A percentile compares a stretch with the other conserved stretches of the same genome.
Conservation (phyloP, 2,329 filamentous ascomycete genomes). For the Elsinoe perseae region DNA sequence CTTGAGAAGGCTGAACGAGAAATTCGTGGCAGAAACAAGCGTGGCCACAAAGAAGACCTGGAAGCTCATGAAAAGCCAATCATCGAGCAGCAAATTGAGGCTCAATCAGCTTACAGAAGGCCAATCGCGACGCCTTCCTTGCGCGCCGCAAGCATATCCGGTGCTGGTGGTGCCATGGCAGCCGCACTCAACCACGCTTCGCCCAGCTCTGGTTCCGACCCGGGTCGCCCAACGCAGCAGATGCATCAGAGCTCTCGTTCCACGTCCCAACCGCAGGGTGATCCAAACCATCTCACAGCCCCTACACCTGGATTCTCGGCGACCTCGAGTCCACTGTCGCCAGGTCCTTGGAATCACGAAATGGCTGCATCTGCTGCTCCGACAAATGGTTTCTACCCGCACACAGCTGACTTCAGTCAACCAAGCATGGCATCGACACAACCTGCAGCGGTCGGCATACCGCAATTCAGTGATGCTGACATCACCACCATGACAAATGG, state of each 20-base stretch:
- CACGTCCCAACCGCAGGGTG: slow-evolving; percentile 16
- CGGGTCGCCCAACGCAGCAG: slow-evolving; percentile 17
- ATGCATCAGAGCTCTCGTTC: slow-evolving; percentile 19
- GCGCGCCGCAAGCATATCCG: slow-evolving; percentile 23
- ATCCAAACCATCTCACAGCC: neutral
- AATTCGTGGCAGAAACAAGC: slow-evolving; percentile 68
- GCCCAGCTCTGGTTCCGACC: slow-evolving; percentile 17
- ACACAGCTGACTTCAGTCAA: neutral
- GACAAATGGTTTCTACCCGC: slow-evolving; percentile 14
- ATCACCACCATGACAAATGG: slow-evolving; percentile 24
- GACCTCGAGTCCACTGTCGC: slow-evolving; percentile 5
- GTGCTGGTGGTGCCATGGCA: slow-evolving; percentile 20
- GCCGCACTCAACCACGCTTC: neutral
- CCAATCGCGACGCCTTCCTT: slow-evolving; percentile 28
- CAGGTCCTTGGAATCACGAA: slow-evolving; percentile 6
- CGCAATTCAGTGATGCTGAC: slow-evolving; percentile 12
- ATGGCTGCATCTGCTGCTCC: neutral
- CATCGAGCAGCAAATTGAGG: slow-evolving; percentile 32
- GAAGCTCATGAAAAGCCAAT: slow-evolving; percentile 22
- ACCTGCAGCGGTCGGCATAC: neutral
- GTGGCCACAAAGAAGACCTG: slow-evolving; percentile 35
- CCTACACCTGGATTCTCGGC: neutral
- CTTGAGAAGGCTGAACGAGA: slow-evolving; percentile 89
- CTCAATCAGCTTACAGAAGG: slow-evolving; percentile 28
- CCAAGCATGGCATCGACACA: neutral